Conservation (phyloP, 768 basidiomycete species). For the Tulasnella calospora region DNA sequence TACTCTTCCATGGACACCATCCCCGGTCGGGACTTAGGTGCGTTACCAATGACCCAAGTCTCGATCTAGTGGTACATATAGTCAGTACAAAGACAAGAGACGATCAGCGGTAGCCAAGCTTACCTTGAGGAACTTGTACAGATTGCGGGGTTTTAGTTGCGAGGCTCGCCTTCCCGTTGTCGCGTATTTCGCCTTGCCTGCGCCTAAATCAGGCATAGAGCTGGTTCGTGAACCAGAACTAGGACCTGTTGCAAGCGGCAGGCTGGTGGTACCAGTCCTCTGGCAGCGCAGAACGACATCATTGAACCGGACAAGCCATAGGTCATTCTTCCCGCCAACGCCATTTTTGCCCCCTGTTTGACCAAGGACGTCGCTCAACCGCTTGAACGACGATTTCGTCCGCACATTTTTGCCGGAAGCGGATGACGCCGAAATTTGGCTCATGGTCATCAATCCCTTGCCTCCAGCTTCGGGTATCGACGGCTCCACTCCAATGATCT, state of each 20-base stretch:
- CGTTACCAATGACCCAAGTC: slow-evolving; percentile 78
- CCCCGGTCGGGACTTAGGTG: slow-evolving; percentile 68
- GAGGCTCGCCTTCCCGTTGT: slow-evolving; percentile 70
- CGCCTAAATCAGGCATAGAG: slow-evolving; percentile 69
- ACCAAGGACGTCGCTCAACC: slow-evolving; percentile 80
- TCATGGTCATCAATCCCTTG: slow-evolving; percentile 8
- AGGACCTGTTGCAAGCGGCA: slow-evolving; percentile 51
- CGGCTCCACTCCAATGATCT: slow-evolving; percentile 37
- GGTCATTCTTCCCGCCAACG: slow-evolving; percentile 69
- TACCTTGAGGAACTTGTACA: slow-evolving; percentile 91
- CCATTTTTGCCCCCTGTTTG: slow-evolving; percentile 35
- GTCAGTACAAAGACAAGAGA: not conserved
- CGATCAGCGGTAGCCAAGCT: slow-evolving; percentile 29
- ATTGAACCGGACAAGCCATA: slow-evolving; percentile 94
- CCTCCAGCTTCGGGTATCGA: slow-evolving; percentile 5
- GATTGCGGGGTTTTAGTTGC: slow-evolving; percentile 78
- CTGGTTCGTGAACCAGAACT: slow-evolving; percentile 46
- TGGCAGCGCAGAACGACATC: slow-evolving; percentile 93
- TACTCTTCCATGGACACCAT: slow-evolving; percentile 90
- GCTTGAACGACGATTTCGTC: slow-evolving; percentile 81
- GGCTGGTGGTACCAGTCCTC: slow-evolving; percentile 78
- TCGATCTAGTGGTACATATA: slow-evolving; percentile 54
- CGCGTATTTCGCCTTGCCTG: slow-evolving; percentile 79
- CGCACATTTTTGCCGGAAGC: slow-evolving; percentile 54
- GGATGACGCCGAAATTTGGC: slow-evolving; percentile 35